Evolutionary conservation across 2,329 filamentous ascomycete genomes (phyloP).

Genomic region (Peltaster fructicola): DNA sequence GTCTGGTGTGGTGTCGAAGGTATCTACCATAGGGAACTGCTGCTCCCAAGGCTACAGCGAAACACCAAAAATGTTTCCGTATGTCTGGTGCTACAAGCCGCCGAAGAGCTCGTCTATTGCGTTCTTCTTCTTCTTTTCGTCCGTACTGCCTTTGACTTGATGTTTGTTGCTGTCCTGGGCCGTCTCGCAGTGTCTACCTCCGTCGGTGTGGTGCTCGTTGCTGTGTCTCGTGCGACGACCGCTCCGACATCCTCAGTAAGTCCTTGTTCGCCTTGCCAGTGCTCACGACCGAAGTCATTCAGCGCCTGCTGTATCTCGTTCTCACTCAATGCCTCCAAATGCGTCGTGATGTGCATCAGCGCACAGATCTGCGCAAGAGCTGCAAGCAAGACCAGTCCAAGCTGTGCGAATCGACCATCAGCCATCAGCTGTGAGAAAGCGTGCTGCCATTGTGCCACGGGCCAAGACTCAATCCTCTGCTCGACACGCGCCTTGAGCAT

Average conservation of each 20-base stretch:
- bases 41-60: too few relatives aligned
- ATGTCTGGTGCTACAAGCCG: conserved; percentile 28
- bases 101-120: conserved; percentile 60
- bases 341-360: conserved; percentile 1
- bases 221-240: conserved; percentile 5
- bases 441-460: conserved; percentile 16
- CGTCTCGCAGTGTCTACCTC: conserved; percentile 2
- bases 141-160: conserved; percentile 24
- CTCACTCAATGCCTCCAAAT: conserved; percentile 25
- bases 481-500: conserved; percentile 8
- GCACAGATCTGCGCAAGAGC: conserved; percentile 22
- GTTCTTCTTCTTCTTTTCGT: conserved; percentile 43
- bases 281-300: conserved; percentile 25
- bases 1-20: too few relatives aligned
- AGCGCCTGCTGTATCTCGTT: conserved; percentile 25
- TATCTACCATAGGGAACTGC: too few relatives aligned
- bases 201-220: conserved; percentile 1
- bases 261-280: conserved; percentile 2
- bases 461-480: conserved; percentile 21
- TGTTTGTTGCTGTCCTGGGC: conserved; percentile 4
- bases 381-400: conserved; percentile 28
- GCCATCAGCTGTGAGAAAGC: conserved; percentile 28
- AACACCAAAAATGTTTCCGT: too few relatives aligned
- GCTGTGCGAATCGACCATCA: conserved; percentile 26
- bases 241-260: conserved; percentile 5